Conservation (phyloP, 1,139 yeast genomes). For the Pneumocystis sp. region DNA sequence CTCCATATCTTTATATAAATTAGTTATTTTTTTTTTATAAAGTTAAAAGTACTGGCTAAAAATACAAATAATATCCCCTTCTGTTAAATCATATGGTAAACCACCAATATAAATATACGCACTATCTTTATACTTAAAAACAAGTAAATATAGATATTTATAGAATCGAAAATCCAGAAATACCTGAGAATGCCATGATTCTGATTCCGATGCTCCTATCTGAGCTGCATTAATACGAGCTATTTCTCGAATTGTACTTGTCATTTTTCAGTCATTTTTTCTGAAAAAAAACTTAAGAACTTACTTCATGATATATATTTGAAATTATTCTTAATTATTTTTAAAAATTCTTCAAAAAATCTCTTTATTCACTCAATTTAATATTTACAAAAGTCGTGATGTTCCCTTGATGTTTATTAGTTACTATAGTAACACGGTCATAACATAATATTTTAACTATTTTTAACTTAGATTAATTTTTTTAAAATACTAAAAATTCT, state of each 20-base stretch:
- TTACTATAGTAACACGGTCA: too few species aligned
- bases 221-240: conserved; percentile 8
- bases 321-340: neutral
- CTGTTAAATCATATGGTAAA: conserved; percentile 49
- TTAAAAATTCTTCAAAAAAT: neutral
- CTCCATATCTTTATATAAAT: conserved; percentile 30
- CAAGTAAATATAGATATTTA: neutral
- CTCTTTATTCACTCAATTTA: too few species aligned
- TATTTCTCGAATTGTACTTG: neutral
- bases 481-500: too few species aligned
- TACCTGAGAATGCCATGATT: conserved; percentile 10
- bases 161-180: neutral
- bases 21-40: neutral
- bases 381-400: too few species aligned
- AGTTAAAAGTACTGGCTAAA: conserved; percentile 52
- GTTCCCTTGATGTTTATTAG: too few species aligned
- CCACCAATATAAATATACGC: conserved; percentile 40
- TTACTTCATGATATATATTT: neutral
- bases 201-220: conserved; percentile 8
- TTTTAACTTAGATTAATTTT: too few species aligned
- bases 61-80: conserved; percentile 58
- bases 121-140: neutral
- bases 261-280: neutral
- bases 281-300: neutral
- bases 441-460: too few species aligned